A percentile compares a stretch with the other conserved stretches of the same genome.
Conservation (phyloP, 352 stramenopile species). For the Phytopythium ostracodes region DNA sequence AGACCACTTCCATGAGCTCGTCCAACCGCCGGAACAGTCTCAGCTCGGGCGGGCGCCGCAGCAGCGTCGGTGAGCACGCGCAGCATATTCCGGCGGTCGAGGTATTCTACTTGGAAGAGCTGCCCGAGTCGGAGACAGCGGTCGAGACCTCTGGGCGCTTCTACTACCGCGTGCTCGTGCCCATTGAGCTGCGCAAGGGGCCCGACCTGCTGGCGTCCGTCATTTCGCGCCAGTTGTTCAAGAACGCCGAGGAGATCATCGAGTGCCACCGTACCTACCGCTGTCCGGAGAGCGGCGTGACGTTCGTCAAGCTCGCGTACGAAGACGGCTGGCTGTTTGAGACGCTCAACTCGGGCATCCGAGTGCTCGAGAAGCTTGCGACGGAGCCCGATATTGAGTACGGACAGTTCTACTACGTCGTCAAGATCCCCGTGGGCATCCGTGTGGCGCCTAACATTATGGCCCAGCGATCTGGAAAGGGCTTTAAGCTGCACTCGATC, state of each 20-base stretch:
- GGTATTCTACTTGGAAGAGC: conserved; percentile 27
- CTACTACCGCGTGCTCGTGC: conserved; percentile 76
- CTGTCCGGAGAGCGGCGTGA: conserved; percentile 68
- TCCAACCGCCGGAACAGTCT: conserved; percentile 8
- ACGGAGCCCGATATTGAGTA: conserved; percentile 61
- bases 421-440: conserved; percentile 80
- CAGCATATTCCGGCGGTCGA: conserved; percentile 9
- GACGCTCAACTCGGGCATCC: conserved; percentile 77
- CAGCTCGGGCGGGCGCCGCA: conserved; percentile 2
- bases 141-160: conserved; percentile 41
- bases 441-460: conserved; percentile 81
- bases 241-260: conserved; percentile 82
- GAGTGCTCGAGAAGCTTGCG: conserved; percentile 62
- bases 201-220: conserved; percentile 71
- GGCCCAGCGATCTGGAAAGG: conserved; percentile 73
- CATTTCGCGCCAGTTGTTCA: conserved; percentile 62
- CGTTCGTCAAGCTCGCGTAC: conserved; percentile 80
- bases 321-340: conserved; percentile 82
- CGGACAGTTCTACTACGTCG: conserved; percentile 82
- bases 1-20: conserved; percentile 5
- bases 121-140: conserved; percentile 32
- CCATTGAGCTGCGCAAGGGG: conserved; percentile 64
- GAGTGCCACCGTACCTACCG: conserved; percentile 63
- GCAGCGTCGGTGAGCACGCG: conserved; percentile 7
- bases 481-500: conserved; percentile 79